Evolutionary conservation across 345 rosid species (phyloP).

Genomic region (Salix arbutifolia): DNA sequence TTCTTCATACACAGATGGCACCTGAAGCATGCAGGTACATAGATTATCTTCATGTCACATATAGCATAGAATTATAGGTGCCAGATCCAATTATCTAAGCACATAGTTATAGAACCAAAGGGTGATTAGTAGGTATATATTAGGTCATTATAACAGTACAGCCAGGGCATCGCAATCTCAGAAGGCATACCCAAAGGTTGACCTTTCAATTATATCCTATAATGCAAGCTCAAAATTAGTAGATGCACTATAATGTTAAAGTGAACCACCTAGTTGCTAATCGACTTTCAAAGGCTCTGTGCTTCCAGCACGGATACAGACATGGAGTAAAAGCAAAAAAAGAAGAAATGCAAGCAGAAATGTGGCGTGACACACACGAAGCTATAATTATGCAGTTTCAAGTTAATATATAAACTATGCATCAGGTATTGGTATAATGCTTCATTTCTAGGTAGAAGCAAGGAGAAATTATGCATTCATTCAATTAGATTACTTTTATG

Average conservation of each 20-base stretch:
- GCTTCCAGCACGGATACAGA: not conserved
- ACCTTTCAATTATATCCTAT: not conserved
- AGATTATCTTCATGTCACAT: not conserved
- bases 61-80: not conserved
- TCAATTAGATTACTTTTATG: not conserved
- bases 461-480: not conserved
- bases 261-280: not conserved
- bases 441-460: not conserved
- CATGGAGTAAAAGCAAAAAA: not conserved
- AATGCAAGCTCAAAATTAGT: not conserved
- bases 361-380: not conserved
- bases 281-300: not conserved
- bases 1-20: constrained; percentile 84
- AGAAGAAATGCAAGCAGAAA: not conserved
- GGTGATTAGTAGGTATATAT: not conserved
- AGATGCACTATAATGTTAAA: not conserved
- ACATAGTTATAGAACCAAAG: not conserved
- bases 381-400: not conserved
- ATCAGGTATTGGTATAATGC: not conserved
- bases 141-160: not conserved
- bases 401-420: not conserved
- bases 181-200: not conserved
- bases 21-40: constrained; percentile 41
- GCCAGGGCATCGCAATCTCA: not conserved
- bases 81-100: not conserved